Evolutionary conservation across 495 filamentous ascomycete genomes (phyloP).

Genomic region (Parachaetomium inaequale): DNA sequence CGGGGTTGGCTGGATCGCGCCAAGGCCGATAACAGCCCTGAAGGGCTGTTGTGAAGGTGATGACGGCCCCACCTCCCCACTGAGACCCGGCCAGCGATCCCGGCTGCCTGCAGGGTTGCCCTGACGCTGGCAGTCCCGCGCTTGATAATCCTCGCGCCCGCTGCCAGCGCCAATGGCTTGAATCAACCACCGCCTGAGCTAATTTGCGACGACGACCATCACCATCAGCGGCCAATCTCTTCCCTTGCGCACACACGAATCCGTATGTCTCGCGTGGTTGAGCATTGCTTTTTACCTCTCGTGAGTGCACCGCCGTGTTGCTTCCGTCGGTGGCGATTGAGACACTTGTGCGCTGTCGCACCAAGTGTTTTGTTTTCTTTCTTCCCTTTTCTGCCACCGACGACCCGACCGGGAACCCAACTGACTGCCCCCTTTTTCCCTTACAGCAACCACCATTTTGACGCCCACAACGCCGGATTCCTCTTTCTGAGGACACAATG

Average conservation of each 20-base stretch:
- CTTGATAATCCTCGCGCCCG: slow-evolving; percentile 10
- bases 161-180: neutral
- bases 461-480: slow-evolving; percentile 20
- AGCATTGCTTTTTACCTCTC: neutral
- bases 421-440: neutral
- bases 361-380: slow-evolving; percentile 30
- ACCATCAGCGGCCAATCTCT: slow-evolving; percentile 4
- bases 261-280: neutral
- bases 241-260: neutral
- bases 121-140: neutral
- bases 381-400: slow-evolving; percentile 18
- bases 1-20: neutral
- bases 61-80: neutral
- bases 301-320: neutral
- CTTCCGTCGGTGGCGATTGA: neutral
- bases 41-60: neutral
- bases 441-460: slow-evolving; percentile 24
- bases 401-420: neutral
- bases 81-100: neutral
- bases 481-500: slow-evolving; percentile 37
- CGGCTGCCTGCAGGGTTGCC: neutral
- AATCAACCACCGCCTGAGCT: slow-evolving; percentile 1
- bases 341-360: neutral
- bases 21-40: neutral
- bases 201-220: slow-evolving; percentile 18